These are phyloP conservation scores for Penicillium psychrofluorescens DNA, from an alignment of 495 filamentous ascomycete genomes.

Conservation along the genomic window DNA sequence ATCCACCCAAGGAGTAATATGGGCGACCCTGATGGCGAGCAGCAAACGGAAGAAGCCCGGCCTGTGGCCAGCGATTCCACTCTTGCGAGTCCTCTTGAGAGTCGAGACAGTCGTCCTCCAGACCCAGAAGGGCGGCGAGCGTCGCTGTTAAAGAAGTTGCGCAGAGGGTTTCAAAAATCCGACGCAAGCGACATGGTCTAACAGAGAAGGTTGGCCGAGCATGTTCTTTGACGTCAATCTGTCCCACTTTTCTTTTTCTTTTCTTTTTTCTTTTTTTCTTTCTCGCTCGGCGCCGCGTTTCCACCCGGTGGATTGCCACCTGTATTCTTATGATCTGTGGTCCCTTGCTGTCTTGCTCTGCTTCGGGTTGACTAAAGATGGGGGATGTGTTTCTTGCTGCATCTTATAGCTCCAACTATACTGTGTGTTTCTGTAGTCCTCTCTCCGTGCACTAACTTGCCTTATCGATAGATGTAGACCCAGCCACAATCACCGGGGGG, in stretches of 20 bases:
- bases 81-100: too few relatives aligned
- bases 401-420: too few relatives aligned
- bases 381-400: too few relatives aligned
- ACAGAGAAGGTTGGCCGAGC: neutral
- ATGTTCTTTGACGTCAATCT: constrained; percentile 8
- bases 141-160: neutral
- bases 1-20: too few relatives aligned
- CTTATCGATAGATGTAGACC: too few relatives aligned
- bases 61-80: too few relatives aligned
- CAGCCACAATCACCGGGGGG: too few relatives aligned
- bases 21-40: too few relatives aligned
- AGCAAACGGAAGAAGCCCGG: too few relatives aligned
- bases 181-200: constrained; percentile 1
- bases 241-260: constrained; percentile 8
- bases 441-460: too few relatives aligned
- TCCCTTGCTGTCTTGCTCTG: neutral
- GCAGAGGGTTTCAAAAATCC: neutral
- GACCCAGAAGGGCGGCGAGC: neutral
- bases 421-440: neutral
- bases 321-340: constrained; percentile 4
- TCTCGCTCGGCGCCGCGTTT: neutral
- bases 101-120: too few relatives aligned
- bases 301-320: neutral
- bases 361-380: too few relatives aligned
- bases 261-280: neutral